phyloP scores from a whole-genome alignment of 306 rosid species.

The Potentilla sterilis region DNA sequence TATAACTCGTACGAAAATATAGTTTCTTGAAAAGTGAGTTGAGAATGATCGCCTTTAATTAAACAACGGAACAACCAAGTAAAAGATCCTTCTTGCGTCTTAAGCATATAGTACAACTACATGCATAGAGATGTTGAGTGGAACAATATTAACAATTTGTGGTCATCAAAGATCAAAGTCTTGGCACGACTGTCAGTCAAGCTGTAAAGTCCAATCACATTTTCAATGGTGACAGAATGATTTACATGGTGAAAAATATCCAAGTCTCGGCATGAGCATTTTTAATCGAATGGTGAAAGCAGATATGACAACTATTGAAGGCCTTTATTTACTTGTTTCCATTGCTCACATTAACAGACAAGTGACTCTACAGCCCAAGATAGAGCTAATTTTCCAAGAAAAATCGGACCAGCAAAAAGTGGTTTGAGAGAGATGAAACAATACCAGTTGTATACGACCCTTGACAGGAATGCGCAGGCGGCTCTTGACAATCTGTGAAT shows the following conservation, averaged over 20 bases:
- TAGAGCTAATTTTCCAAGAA: not conserved
- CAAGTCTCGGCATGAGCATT: not conserved
- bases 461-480: constrained; percentile 87
- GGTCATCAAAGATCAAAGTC: not conserved
- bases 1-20: not conserved
- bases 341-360: not conserved
- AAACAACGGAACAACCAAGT: not conserved
- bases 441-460: constrained; percentile 94
- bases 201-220: not conserved
- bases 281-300: not conserved
- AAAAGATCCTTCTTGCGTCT: not conserved
- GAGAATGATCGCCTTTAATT: not conserved
- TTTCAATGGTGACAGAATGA: not conserved
- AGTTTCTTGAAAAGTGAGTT: not conserved
- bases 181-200: too few species aligned
- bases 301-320: not conserved
- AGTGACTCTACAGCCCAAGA: not conserved
- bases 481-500: constrained; percentile 64
- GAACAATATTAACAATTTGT: not conserved
- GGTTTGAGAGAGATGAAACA: constrained; percentile 12
- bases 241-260: not conserved
- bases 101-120: not conserved
- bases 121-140: not conserved
- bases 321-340: too few species aligned
- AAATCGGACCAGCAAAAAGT: not conserved